phyloP scores from a whole-genome alignment of 352 stramenopile genomes.

The Phytopythium sindhum region DNA sequence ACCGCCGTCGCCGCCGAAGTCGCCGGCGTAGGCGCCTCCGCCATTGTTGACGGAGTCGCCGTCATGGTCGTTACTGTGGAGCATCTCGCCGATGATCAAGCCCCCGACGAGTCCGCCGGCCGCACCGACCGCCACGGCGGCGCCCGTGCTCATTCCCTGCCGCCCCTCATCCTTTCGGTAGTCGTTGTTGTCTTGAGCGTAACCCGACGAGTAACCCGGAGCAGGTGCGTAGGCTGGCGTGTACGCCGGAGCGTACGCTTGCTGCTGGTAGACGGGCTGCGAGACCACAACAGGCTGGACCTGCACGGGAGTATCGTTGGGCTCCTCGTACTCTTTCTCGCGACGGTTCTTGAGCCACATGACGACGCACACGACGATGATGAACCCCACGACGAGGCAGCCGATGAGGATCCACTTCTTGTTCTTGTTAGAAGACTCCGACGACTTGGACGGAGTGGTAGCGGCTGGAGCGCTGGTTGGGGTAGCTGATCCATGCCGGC shows the following conservation, averaged over 20 bases:
- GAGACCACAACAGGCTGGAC: neutral
- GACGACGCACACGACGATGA: neutral
- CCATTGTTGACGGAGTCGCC: neutral
- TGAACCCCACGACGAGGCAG: neutral
- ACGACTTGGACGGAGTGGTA: neutral
- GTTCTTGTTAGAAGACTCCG: neutral
- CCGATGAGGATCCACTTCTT: neutral
- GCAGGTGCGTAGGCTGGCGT: neutral
- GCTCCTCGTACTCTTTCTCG: neutral
- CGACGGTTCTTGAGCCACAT: neutral
- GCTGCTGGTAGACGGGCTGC: neutral
- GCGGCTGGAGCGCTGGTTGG: neutral
- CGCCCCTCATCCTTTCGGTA: neutral
- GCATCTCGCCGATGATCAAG: conserved; percentile 28
- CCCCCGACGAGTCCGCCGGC: conserved; percentile 39
- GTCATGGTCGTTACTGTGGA: neutral
- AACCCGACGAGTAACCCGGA: neutral
- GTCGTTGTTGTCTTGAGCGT: neutral
- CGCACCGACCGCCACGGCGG: conserved; percentile 31
- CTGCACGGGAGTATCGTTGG: neutral
- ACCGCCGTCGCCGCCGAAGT: conserved; percentile 9
- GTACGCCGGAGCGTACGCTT: neutral
- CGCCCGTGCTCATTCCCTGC: conserved; percentile 15
- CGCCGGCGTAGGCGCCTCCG: conserved; percentile 1
- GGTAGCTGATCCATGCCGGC: conserved; percentile 11